Base-by-base conservation (phyloP, 2,329 filamentous ascomycete species). In the Endocalyx cinctus region DNA sequence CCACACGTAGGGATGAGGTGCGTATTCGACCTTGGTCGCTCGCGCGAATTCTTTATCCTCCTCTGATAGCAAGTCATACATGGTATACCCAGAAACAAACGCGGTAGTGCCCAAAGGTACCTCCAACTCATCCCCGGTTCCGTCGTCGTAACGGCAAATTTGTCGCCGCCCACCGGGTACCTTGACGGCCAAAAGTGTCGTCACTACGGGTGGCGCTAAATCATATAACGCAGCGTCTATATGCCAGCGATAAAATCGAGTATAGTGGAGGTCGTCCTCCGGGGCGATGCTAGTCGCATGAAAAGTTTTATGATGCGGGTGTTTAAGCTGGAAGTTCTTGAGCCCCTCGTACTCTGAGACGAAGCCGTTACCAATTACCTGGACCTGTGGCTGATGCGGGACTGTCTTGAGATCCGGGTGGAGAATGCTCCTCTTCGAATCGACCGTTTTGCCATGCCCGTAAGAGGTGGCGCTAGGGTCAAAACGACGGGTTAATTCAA, bases 351-450 rank as follows among this genome's bases (percentile, higher is more conserved):
- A 88, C 19, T 74, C 71, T 1, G 70, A 55, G 2, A 89, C 71
- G 29, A 74, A 71, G 5, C 85, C 84, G 50, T 89, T 87, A 25
- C 84, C 84, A 40, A 89, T 88, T 34, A 88, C 79, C 51, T 89
- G 84, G 2, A 86, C 81, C 55, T 89, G 83, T 0, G 84, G 82
- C 55, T 89, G 84, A 47, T 86, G 79, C 0, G 84, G 84, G 26
- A 89, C 77, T 1, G 84, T 88, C 64, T 88, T 87, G 13, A 89
- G 69, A 47, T 89, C 85, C 0, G 84, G 84, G 52, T 88, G 83
- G 13, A 89, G 70, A 48, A 89, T 78, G 35, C 68, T 74, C 31
- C 69, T 72, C 55, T 72, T 71, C 17, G 64, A 64, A 47, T 87
- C 82, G 29, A 86, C 66, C 0, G 82, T 84, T 60, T 83, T 85